Evolutionary conservation across 169 alveolate species (phyloP).

Genomic region (Cyclospora cayetanensis): DNA sequence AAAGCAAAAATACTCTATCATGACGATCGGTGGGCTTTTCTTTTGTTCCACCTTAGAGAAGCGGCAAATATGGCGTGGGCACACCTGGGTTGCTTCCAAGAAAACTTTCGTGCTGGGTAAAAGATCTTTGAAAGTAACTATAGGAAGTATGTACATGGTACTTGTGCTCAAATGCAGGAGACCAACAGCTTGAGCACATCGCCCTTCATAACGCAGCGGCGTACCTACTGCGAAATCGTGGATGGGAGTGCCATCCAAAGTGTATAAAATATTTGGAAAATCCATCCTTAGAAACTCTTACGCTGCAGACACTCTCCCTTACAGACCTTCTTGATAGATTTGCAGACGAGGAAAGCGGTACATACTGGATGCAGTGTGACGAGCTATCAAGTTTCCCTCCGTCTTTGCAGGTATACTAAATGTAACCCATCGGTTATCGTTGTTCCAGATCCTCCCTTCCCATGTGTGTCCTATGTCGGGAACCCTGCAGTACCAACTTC

Average conservation of each 20-base stretch:
- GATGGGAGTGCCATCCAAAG: conserved; percentile 68
- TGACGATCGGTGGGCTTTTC: conserved; percentile 62
- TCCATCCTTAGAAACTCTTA: conserved; percentile 60
- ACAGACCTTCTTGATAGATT: conserved; percentile 64
- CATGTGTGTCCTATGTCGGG: no score
- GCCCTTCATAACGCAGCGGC: conserved; percentile 67
- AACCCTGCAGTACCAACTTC: no score
- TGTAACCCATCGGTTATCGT: no score
- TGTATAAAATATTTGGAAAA: conserved; percentile 68
- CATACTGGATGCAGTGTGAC: conserved; percentile 62
- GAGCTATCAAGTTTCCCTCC: background rate
- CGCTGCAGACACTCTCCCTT: conserved; percentile 44
- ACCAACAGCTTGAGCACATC: conserved; percentile 68
- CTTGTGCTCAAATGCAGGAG: conserved; percentile 48
- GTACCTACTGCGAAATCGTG: conserved; percentile 54
- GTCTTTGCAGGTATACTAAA: conserved; percentile 14
- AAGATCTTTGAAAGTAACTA: background rate
- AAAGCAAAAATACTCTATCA: conserved; percentile 59
- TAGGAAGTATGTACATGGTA: background rate
- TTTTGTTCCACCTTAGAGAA: background rate
- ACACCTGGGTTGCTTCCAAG: background rate
- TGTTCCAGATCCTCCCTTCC: no score
- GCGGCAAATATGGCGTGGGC: background rate
- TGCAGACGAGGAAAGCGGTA: conserved; percentile 68
- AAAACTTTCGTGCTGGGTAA: background rate